Evolutionary conservation across 306 rosid species (phyloP), one percentile per base, ranked within the genome.

Genomic region (Sesbania bispinosa): DNA sequence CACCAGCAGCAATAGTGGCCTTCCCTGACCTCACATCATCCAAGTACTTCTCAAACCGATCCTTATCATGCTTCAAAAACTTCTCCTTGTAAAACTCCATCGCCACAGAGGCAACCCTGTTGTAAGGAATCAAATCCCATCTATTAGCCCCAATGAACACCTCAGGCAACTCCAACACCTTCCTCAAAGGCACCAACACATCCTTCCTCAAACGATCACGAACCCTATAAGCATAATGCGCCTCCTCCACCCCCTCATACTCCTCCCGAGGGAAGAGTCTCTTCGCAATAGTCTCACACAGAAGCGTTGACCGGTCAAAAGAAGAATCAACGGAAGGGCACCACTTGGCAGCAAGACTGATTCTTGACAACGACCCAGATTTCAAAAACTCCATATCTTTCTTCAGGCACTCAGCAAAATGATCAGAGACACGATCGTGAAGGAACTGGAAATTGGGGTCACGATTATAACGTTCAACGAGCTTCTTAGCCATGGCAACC

Each of bases 121-220:
- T 71, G 71, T 87, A 84, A 9, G 82, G 87, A 46, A 87, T 67
- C 16, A 18, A 73, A 23, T 64, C 62, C 88, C 92, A 87, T 5
- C 71, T 70, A 10, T 85, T 87, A 2, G 81, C 88, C 1, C 93
- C 85, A 0, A 87, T 87, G 21, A 43, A 89, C 13, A 85, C 86
- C 78, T 89, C 96, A 0, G 96, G 96, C 67, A 89, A 62, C 65
- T 89, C 89, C 30, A 87, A 41, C 2, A 61, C 86, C 75, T 77
- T 83, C 72, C 88, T 80, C 35, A 88, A 43, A 0, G 93, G 90
- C 35, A 88, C 90, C 35, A 88, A 48, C 23, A 83, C 83, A 7
- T 88, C 67, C 79, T 83, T 88, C 74, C 93, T 82, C 75, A 87
- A 39, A 42, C 96, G 63, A 52, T 90, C 91, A 1, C 93, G 62